Base-by-base conservation (phyloP, 2,329 filamentous ascomycete species). In the Exophiala dermatitidis region DNA sequence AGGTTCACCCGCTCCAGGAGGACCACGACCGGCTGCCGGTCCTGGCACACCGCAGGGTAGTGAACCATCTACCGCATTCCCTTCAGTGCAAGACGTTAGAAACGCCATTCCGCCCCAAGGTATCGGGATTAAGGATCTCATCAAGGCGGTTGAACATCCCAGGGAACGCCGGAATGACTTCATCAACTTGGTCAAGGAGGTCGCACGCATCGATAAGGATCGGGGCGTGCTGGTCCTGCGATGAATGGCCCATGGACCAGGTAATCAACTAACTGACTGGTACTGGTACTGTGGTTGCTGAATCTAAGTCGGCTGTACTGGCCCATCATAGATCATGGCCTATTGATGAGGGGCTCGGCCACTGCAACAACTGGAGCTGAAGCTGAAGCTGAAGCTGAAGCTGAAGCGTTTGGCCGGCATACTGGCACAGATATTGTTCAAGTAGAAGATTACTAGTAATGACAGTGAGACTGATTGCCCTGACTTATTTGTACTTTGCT, bases 1-100 rank as follows among this genome's bases (percentile, higher is more conserved):
- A 77, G 77, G 57, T 71, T 77, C 66, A 81, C 77, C 65, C 86
- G 76, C 66, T 79, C 79, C 26, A 9, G 47, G 54, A 29, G 54
- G 53, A 40, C 37, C 55, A 34, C 44, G 41, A 28, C 29, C 36
- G 19, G 19, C 19, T 19, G 26, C 26, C 26, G 46, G 26, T 4
- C 37, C 50, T 47, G 33, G 33, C n/a, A 36, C 7, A 1, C 33
- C 33, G 7, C 38, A 10, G 38, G 9, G 19, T 19, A 45, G 29
- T 29, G 10, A 19, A 26, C 42, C 42, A 45, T 45, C 26, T 10
- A 53, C 32, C 32, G 50, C 51, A 32, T 74, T 75, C 58, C 73
- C 73, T 5, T 73, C 72, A 1, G 66, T 68, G 4, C 71, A 68
- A 2, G 74, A 77, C 61, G 71, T 77, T 31, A 69, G 73, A 57